Conservation (phyloP, 495 filamentous ascomycete species). For the Hyaloscypha finlandica region DNA sequence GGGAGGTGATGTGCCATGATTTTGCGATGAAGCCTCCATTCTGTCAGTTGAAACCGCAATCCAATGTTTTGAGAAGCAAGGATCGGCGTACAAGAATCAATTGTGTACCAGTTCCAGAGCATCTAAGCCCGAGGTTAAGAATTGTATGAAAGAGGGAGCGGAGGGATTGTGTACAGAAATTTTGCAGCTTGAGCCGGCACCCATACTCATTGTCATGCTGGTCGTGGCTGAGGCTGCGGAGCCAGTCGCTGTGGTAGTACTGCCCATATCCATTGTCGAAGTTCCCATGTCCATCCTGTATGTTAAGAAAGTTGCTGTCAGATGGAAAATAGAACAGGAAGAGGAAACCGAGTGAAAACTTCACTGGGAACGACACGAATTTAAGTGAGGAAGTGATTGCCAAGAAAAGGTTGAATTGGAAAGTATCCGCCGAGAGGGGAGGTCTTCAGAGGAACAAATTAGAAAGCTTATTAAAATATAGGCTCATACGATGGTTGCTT, state of each 20-base stretch:
- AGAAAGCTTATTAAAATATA: too few species aligned
- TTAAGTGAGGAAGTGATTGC: too few species aligned
- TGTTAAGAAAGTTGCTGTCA: too few species aligned
- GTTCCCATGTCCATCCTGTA: conserved; percentile 10
- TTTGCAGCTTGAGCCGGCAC: not conserved
- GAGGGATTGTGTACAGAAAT: conserved; percentile 6
- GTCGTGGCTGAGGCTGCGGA: conserved; percentile 2
- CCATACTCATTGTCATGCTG: conserved; percentile 16
- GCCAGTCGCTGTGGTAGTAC: conserved; percentile 2
- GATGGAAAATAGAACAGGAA: too few species aligned
- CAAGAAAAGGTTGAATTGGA: too few species aligned
- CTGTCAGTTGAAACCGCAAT: not conserved
- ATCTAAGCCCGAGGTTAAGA: conserved; percentile 47
- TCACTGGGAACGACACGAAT: too few species aligned
- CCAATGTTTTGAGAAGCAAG: not conserved
- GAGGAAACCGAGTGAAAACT: too few species aligned
- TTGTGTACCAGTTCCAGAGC: conserved; percentile 77
- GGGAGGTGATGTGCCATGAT: conserved; percentile 65
- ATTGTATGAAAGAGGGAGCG: not conserved
- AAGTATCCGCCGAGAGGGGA: too few species aligned
- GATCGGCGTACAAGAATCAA: conserved; percentile 57
- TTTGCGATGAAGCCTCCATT: conserved; percentile 59
- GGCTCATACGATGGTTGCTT: too few species aligned
- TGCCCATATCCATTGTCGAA: conserved; percentile 12
- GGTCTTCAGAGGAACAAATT: too few species aligned